These are phyloP conservation scores for Thinopyrum elongatum DNA, from an alignment of 176 grass and related monocot genomes.

Conservation along the genomic window DNA sequence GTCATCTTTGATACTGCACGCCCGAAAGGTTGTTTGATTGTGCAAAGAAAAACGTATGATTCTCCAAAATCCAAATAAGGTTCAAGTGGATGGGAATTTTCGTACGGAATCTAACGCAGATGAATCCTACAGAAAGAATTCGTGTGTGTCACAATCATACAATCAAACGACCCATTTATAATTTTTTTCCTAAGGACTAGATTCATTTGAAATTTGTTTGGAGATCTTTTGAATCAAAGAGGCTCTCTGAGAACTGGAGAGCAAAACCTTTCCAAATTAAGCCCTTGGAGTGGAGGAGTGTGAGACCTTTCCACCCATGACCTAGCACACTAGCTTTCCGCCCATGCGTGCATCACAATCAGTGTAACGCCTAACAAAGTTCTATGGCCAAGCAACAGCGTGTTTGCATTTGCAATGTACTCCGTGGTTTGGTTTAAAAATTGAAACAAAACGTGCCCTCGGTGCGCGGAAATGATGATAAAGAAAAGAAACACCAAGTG, in stretches of 20 bases:
- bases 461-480: neutral
- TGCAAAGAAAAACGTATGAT: neutral
- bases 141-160: no score
- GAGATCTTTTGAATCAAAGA: no score
- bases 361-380: neutral
- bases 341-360: neutral
- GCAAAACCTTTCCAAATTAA: no score
- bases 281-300: neutral
- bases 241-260: no score
- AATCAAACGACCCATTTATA: no score
- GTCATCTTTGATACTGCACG: neutral
- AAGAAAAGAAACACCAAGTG: neutral
- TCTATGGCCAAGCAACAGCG: neutral
- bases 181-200: no score
- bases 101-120: neutral
- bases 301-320: neutral
- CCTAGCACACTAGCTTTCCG: neutral
- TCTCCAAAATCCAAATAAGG: neutral
- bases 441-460: conserved; percentile 5
- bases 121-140: neutral
- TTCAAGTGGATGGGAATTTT: neutral
- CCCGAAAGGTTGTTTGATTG: neutral
- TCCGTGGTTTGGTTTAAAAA: neutral
- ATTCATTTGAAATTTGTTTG: no score
- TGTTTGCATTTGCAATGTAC: neutral